Conservation (phyloP, 306 rosid genomes). For the Vigna nakashimae region DNA sequence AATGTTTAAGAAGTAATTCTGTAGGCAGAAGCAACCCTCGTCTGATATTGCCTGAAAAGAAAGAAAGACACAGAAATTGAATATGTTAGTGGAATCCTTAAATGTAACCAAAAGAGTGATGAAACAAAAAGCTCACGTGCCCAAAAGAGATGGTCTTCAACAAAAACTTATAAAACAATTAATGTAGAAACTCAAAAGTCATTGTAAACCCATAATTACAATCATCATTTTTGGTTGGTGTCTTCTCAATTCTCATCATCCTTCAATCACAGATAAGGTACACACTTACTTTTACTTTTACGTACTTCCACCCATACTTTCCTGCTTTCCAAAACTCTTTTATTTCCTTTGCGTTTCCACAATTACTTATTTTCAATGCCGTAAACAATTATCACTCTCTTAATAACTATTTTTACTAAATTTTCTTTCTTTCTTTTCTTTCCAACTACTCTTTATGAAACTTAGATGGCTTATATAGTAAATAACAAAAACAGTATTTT, state of each 20-base stretch:
- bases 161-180: conserved; percentile 1
- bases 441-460: too few species aligned
- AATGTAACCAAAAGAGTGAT: not conserved
- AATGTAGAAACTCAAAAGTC: not conserved
- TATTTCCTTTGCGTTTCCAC: too few species aligned
- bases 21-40: not conserved
- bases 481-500: too few species aligned
- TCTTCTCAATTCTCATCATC: conserved; percentile 1
- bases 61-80: not conserved
- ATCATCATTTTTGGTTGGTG: not conserved
- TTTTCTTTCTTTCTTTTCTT: too few species aligned
- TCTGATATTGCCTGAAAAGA: not conserved
- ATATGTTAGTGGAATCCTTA: not conserved
- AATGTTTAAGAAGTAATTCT: not conserved
- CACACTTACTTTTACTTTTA: not conserved
- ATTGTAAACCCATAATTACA: not conserved
- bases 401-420: too few species aligned
- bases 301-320: too few species aligned
- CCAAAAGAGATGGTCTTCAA: not conserved
- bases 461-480: too few species aligned
- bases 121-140: not conserved
- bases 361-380: too few species aligned
- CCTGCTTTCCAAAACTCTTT: too few species aligned
- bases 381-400: too few species aligned
- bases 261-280: not conserved